phyloP scores from a whole-genome alignment of 2,329 filamentous ascomycete genomes.

The Xylaria sp. region DNA sequence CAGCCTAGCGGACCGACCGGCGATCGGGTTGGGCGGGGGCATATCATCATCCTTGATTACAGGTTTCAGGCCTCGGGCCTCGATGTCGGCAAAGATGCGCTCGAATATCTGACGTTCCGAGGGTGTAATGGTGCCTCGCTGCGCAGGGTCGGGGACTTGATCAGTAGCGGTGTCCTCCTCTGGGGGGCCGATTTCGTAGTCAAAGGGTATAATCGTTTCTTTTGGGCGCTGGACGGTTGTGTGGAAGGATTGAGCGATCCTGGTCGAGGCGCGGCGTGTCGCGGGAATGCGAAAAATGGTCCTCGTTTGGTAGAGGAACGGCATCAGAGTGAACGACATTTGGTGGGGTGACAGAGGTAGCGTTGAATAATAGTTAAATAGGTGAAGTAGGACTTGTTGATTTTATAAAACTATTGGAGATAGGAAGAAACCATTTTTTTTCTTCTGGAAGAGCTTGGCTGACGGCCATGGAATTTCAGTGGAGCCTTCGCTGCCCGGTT shows the following conservation, averaged over 20 bases:
- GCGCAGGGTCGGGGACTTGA: conserved; percentile 32
- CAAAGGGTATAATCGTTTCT: conserved; percentile 56
- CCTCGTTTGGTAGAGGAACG: conserved; percentile 75
- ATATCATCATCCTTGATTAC: conserved; percentile 12
- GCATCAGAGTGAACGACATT: conserved; percentile 60
- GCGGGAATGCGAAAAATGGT: conserved; percentile 56
- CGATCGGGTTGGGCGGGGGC: conserved; percentile 4
- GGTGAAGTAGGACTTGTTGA: too few species aligned
- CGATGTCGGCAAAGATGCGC: conserved; percentile 64
- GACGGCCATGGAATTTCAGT: too few species aligned
- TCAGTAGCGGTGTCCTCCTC: conserved; percentile 29
- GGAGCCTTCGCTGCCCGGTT: too few species aligned
- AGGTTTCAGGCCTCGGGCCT: conserved; percentile 44
- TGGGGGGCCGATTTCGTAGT: conserved; percentile 46
- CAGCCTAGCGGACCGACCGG: conserved; percentile 34
- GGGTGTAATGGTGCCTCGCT: conserved; percentile 59
- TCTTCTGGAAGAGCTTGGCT: too few species aligned
- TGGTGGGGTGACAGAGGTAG: neutral
- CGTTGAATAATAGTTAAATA: too few species aligned
- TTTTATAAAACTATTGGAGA: too few species aligned
- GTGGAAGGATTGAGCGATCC: conserved; percentile 36
- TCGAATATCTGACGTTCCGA: conserved; percentile 56
- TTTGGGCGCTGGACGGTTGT: conserved; percentile 19
- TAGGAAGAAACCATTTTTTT: too few species aligned
- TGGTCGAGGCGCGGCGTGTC: conserved; percentile 37